phyloP scores from a whole-genome alignment of 768 basidiomycete genomes.

The Suillus subluteus region DNA sequence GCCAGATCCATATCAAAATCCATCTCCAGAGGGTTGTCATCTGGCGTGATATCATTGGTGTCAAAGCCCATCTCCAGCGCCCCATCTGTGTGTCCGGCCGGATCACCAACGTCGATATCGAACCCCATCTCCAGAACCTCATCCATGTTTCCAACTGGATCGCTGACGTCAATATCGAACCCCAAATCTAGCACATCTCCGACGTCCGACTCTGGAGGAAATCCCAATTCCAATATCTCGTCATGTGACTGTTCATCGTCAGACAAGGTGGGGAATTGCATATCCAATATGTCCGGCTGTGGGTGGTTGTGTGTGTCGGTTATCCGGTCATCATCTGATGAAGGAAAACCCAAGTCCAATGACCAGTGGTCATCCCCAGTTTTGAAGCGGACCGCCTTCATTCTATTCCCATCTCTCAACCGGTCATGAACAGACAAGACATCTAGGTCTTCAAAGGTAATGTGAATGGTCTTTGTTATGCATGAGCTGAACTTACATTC shows the following conservation, averaged over 20 bases:
- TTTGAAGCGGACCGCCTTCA: background rate
- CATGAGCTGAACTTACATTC: background rate
- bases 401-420: background rate
- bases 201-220: background rate
- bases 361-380: background rate
- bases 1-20: background rate
- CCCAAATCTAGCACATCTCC: background rate
- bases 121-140: background rate
- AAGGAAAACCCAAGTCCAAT: background rate
- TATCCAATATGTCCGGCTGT: background rate
- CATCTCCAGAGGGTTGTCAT: background rate
- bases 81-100: background rate
- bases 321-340: background rate
- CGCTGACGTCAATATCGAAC: background rate
- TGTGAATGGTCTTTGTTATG: background rate
- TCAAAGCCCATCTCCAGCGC: background rate
- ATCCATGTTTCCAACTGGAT: background rate
- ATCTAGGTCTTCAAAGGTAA: background rate
- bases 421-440: background rate
- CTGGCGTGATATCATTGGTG: background rate
- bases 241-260: background rate
- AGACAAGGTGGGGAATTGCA: conserved; percentile 4
- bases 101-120: background rate
- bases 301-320: background rate
- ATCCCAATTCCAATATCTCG: background rate